phyloP scores from a whole-genome alignment of 345 rosid genomes.

The Citrus maxima region DNA sequence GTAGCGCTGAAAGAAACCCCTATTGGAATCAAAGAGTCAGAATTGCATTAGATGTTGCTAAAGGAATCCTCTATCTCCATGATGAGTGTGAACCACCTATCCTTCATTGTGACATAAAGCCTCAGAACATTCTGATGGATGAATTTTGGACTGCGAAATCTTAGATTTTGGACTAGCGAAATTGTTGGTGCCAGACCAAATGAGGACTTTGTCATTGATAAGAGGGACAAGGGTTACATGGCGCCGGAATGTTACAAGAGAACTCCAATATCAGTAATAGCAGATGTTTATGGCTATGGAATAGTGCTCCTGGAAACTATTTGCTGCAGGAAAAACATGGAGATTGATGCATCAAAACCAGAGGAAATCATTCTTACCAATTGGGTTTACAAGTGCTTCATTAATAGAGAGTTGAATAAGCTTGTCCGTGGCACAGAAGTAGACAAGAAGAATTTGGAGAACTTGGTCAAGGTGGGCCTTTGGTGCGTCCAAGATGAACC shows the following conservation, averaged over 20 bases:
- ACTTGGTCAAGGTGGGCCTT: not conserved
- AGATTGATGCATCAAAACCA: conserved; percentile 2
- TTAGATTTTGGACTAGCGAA: too few relatives aligned
- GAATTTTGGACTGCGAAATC: too few relatives aligned
- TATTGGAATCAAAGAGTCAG: too few relatives aligned
- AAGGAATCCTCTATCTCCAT: too few relatives aligned
- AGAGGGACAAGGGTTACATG: too few relatives aligned
- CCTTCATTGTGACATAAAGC: too few relatives aligned
- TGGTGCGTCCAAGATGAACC: conserved; percentile 10
- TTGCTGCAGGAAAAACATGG: conserved; percentile 20
- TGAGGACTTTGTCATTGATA: too few relatives aligned
- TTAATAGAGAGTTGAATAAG: not conserved
- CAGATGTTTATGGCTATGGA: conserved; percentile 22
- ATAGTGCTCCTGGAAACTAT: conserved; percentile 20
- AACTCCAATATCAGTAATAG: conserved; percentile 16
- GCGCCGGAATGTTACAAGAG: conserved; percentile 17
- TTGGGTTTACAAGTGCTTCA: not conserved
- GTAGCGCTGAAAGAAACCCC: too few relatives aligned
- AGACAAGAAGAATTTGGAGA: not conserved
- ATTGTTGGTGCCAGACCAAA: too few relatives aligned
- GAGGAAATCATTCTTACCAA: not conserved
- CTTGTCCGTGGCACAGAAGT: not conserved
- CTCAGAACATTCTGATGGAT: too few relatives aligned
- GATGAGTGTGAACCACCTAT: too few relatives aligned
- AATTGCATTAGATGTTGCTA: too few relatives aligned